Evolutionary conservation across 2,329 filamentous ascomycete species (phyloP), one percentile per base, ranked within the genome.

Genomic region (Dactylellina sp.): DNA sequence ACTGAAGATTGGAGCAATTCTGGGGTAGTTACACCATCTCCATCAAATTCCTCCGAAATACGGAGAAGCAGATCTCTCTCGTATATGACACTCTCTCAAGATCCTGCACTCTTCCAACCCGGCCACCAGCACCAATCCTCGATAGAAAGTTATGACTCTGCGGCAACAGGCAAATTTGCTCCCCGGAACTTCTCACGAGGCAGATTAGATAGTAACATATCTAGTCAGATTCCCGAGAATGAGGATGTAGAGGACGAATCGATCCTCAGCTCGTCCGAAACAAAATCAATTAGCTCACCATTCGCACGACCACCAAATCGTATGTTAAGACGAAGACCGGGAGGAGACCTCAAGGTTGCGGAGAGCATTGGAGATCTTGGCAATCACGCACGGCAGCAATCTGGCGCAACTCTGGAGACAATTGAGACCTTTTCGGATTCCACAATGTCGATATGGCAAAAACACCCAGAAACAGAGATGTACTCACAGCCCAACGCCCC

Each of bases 301-400:
- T 75, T 75, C 35, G 49, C 56, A 9, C 62, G 71, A 14, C 77
- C 79, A 25, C 77, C 76, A 12, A 80, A 79, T 5, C 86, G 89
- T 47, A 84, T 89, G 44, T 84, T 95, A 75, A 86, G 91, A 72
- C 84, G 91, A 79, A 85, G 89, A 12, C 91, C 91, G 5, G 91
- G 91, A 52, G 91, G 91, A 35, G 88, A 94, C 79, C 81, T 95
- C 52, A 86, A 89, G 75, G 89, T 88, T 14, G 89, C 87, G 39
- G 85, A 85, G 16, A 89, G 89, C 71, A 86, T 89, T 28, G 86
- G 86, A 42, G 89, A 91, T 32, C 80, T 89, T 2, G 86, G 89
- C 49, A 79, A 81, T 7, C 78, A 81, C 12, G 60, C 64, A 32
- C 68, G 78, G 56, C 77, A 77, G 47, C 77, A 77, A 49, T 78